phyloP scores from a whole-genome alignment of 148 eudicot genomes.

The Cornus florida region DNA sequence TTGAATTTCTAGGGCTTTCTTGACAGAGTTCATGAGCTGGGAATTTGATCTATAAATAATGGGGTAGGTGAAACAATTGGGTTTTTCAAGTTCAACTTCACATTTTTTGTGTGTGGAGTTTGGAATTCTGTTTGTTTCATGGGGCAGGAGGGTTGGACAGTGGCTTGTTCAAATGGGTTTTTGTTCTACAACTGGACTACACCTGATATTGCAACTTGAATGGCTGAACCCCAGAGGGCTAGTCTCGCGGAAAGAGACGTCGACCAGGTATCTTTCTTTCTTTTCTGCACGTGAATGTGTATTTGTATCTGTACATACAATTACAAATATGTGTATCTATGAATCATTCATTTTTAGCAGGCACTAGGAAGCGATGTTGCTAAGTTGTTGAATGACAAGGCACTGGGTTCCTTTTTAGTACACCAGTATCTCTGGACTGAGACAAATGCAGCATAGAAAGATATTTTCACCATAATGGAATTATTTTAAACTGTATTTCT shows the following conservation, averaged over 20 bases:
- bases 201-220: conserved; percentile 56
- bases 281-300: not conserved
- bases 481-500: not conserved
- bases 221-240: conserved; percentile 73
- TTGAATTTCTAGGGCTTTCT: not conserved
- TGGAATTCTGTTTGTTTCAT: conserved; percentile 21
- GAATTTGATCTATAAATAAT: not conserved
- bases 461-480: not conserved
- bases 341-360: not conserved
- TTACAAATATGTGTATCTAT: not conserved
- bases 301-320: not conserved
- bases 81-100: conserved; percentile 2
- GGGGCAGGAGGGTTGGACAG: conserved; percentile 29
- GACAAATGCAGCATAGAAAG: not conserved
- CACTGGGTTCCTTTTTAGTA: not conserved
- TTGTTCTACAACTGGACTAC: conserved; percentile 28
- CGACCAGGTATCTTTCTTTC: conserved; percentile 48
- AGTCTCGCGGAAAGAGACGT: conserved; percentile 63
- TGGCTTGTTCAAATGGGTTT: conserved; percentile 61
- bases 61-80: conserved; percentile 20
- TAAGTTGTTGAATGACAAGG: not conserved
- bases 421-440: not conserved
- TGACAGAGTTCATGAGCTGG: conserved; percentile 3
- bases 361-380: not conserved
- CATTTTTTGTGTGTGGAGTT: conserved; percentile 2